A percentile compares a stretch with the other conserved stretches of the same genome.
phyloP scores from a whole-genome alignment of 2,329 filamentous ascomycete genomes.

The Sphaceloma murrayae region DNA sequence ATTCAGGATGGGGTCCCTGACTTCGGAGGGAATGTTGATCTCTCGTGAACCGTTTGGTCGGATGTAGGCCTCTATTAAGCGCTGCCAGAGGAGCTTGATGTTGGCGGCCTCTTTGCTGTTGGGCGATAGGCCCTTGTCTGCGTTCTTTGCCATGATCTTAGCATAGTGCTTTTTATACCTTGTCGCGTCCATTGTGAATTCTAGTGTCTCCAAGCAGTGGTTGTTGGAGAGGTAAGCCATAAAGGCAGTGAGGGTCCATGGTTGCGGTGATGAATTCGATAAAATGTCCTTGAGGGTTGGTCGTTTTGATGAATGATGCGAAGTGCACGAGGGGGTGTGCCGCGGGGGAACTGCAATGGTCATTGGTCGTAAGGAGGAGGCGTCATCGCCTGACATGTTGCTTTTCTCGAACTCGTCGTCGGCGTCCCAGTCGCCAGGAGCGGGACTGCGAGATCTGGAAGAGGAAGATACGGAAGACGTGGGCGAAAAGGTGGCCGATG shows the following conservation, averaged over 20 bases:
- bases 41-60: slow-evolving; percentile 74
- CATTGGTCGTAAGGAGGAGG: slow-evolving; percentile 35
- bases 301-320: slow-evolving; percentile 34
- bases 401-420: slow-evolving; percentile 38
- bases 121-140: slow-evolving; percentile 30
- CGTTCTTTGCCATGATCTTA: slow-evolving; percentile 45
- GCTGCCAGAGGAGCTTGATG: slow-evolving; percentile 73
- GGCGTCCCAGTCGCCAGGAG: slow-evolving; percentile 30
- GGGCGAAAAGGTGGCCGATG: slow-evolving; percentile 15
- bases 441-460: slow-evolving; percentile 13
- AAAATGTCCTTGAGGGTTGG: slow-evolving; percentile 82
- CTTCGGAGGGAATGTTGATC: slow-evolving; percentile 78
- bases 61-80: slow-evolving; percentile 83
- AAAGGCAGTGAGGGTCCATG: slow-evolving; percentile 85
- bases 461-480: slow-evolving; percentile 14
- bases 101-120: slow-evolving; percentile 54
- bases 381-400: slow-evolving; percentile 41
- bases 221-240: slow-evolving; percentile 96
- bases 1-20: slow-evolving; percentile 69
- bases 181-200: slow-evolving; percentile 91
- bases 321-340: slow-evolving; percentile 42
- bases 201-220: slow-evolving; percentile 89
- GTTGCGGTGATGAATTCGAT: slow-evolving; percentile 71
- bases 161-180: slow-evolving; percentile 64
- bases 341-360: slow-evolving; percentile 35